Base-by-base conservation (phyloP, 805 yeast genomes). In the Lipomyces orientalis region DNA sequence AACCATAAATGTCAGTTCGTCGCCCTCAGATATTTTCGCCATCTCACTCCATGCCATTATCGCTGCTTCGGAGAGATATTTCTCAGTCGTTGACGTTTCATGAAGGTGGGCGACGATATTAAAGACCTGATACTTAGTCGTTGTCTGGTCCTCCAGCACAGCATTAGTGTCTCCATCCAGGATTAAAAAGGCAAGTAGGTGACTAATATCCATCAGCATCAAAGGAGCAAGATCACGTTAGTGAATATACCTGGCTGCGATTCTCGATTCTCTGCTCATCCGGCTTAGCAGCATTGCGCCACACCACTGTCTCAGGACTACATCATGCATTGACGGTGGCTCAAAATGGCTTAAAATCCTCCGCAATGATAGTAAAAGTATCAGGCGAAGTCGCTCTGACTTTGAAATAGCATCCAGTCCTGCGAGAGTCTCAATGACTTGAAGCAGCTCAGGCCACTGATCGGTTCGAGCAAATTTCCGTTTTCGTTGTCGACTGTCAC, bases 1-100 rank as follows among this genome's bases (percentile, higher is more conserved):
- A 31, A 91, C 79, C 22, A 90, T 80, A 0, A 87, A 85, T 75
- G 90, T 90, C 54, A 90, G 82, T 74, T 87, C 81, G 57, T 90
- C 93, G 7, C 91, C 95, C 5, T 83, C 82, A 5, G 88, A 82
- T 0, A 88, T 82, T 6, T 85, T 79, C 0, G 90, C 88, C 46
- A 91, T 74, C 62, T 87, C 90, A 0, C 88, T 86, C 86, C 93
- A 86, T 0, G 90, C 82, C 70, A 77, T 55, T 7, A 77, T 58
- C 7, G 73, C 67, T 1, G 79, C 71, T 64, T 79, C 81, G 4
- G 61, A 49, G 12, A 60, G 10, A 19, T 68, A 62, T 37, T 9
- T 25, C 14, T 52, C 43, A 12, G 52, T 19, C 5, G 29, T 16
- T 16, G 56, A 35, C 37, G 34, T 8, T 9, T 19, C 34, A 29